Evolutionary conservation across 2,329 filamentous ascomycete genomes (phyloP).

Genomic region (Ceratocystis cubensis): DNA sequence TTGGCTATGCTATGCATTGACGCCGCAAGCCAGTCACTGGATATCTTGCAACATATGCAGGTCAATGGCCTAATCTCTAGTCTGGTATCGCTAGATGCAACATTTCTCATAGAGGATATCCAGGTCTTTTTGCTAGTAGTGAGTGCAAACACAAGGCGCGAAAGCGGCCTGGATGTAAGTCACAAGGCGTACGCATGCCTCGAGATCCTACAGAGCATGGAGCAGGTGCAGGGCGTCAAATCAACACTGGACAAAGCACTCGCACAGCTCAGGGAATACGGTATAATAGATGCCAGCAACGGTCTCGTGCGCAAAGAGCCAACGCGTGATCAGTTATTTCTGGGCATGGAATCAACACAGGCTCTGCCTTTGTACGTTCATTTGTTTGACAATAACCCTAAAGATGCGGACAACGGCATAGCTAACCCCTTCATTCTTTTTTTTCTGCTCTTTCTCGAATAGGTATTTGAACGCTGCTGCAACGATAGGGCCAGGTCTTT

Average conservation of each 20-base stretch:
- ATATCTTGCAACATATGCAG: slow-evolving; percentile 23
- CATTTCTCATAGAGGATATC: slow-evolving; percentile 24
- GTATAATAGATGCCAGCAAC: slow-evolving; percentile 6
- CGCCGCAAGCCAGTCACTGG: slow-evolving; percentile 23
- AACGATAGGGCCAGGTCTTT: neutral
- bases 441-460: neutral
- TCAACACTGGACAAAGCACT: neutral
- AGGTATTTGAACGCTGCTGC: neutral
- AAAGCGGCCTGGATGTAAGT: slow-evolving; percentile 10
- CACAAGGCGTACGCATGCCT: slow-evolving; percentile 21
- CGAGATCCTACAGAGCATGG: slow-evolving; percentile 25
- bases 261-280: neutral
- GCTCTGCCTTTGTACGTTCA: neutral
- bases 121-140: slow-evolving; percentile 25
- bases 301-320: neutral
- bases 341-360: neutral
- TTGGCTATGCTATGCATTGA: slow-evolving; percentile 24
- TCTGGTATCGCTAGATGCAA: slow-evolving; percentile 24
- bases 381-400: neutral
- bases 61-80: slow-evolving; percentile 23
- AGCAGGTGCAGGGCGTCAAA: slow-evolving; percentile 23
- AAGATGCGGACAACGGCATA: neutral
- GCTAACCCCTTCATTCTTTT: neutral
- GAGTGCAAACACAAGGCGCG: slow-evolving; percentile 14
- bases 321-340: slow-evolving; percentile 12